Percentiles rank a stretch among this genome's conserved stretches.
phyloP scores from a whole-genome alignment of 441 rosid species.

The Capsella rubella region DNA sequence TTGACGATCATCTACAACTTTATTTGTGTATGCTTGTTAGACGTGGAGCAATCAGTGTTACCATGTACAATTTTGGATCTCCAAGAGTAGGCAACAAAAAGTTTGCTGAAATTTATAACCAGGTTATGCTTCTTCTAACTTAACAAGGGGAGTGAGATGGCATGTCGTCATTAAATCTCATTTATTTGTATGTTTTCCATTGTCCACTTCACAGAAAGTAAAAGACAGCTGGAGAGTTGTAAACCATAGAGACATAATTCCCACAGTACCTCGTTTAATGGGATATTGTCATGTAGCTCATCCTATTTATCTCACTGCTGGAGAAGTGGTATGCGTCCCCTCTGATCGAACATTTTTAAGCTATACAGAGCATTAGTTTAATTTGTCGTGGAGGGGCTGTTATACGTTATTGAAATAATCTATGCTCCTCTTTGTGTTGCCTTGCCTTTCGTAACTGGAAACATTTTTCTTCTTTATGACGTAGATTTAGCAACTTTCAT shows the following conservation, averaged over 20 bases:
- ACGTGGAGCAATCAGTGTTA: conserved; percentile 70
- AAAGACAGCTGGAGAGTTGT: conserved; percentile 96
- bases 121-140: conserved; percentile 56
- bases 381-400: not conserved
- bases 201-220: conserved; percentile 67
- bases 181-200: conserved; percentile 22
- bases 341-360: not conserved
- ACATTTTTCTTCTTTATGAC: conserved; percentile 17
- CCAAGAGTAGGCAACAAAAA: conserved; percentile 96
- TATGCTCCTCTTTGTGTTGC: conserved; percentile 6
- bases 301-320: conserved; percentile 85
- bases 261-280: conserved; percentile 93
- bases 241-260: conserved; percentile 96
- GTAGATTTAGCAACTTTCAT: conserved; percentile 4
- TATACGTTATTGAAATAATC: not conserved
- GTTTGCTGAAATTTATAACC: conserved; percentile 84
- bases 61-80: conserved; percentile 97
- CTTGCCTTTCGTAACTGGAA: not conserved
- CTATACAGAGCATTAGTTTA: not conserved
- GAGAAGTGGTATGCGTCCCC: conserved; percentile 62
- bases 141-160: conserved; percentile 29
- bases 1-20: conserved; percentile 22
- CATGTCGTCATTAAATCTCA: conserved; percentile 11
- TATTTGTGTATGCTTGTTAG: conserved; percentile 48
- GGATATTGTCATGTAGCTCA: conserved; percentile 98